Evolutionary conservation across 2,329 filamentous ascomycete species (phyloP), one percentile per base, ranked within the genome.

Genomic region (Proliferodiscus dingleyae): DNA sequence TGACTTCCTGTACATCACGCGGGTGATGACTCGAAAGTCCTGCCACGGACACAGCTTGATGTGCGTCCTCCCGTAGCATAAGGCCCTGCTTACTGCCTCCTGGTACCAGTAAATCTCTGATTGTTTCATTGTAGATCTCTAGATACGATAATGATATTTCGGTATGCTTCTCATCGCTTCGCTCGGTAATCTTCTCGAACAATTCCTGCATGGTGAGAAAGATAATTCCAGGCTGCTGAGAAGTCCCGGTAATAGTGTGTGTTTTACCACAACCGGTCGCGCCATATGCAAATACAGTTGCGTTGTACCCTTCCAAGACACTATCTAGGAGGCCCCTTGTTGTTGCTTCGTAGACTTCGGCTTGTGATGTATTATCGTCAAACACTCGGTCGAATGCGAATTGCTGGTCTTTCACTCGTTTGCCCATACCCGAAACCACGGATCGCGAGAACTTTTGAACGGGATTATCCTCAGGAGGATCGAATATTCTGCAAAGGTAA

Each of bases 51-150:
- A 98, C 93, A 9, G 87, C 81, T 64, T 95, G 88, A 61, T 97
- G 90, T 47, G 87, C 85, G 70, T 98, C 93, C 68, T 98, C 93
- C 38, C 93, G 85, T 32, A 98, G 76, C 83, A 93, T 95, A 53
- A 98, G 69, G 3, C 89, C 86, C 55, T 82, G 78, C 68, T 90
- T 64, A 67, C 83, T 87, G 29, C 84, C 87, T 19, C 85, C 85
- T 0, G 88, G 85, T n/a, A 93, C 85, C 34, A 98, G 74, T 61
- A 98, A 71, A 69, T 98, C 93, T 42, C 93, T 87, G 60, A 98
- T 98, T 0, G 90, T 96, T 71, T 98, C 93, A 64, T 98, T 98
- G 75, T 98, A 98, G 53, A 98, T 98, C 64, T 98, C 93, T 29
- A 98, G 77, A 61, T 97, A 98, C 0, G 90, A 96, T 13, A 98